Percentiles rank a stretch among this genome's conserved stretches.
Conservation (phyloP, 208 protist species). For the Vickermania ingenoplastis region DNA sequence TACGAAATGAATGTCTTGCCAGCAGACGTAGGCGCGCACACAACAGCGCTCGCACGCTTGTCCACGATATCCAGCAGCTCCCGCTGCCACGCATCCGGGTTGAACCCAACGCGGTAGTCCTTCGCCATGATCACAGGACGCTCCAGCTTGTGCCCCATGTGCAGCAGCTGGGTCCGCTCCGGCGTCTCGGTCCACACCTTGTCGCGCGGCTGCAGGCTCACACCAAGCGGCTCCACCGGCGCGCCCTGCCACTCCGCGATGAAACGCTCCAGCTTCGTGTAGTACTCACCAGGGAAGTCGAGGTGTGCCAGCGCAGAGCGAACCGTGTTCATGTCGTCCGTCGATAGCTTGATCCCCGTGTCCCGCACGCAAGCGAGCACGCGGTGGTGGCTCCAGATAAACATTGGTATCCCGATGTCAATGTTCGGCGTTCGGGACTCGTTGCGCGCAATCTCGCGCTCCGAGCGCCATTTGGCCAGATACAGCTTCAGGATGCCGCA, state of each 20-base stretch:
- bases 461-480: slow-evolving; percentile 64
- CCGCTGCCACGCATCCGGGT: slow-evolving; percentile 92
- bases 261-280: slow-evolving; percentile 59
- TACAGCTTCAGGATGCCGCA: slow-evolving; percentile 54
- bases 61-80: slow-evolving; percentile 94
- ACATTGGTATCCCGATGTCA: slow-evolving; percentile 54
- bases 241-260: slow-evolving; percentile 51
- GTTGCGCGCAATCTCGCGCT: slow-evolving; percentile 64
- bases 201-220: slow-evolving; percentile 34
- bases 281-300: slow-evolving; percentile 68
- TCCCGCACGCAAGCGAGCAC: slow-evolving; percentile 61
- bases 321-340: slow-evolving; percentile 59
- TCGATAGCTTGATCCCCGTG: slow-evolving; percentile 39
- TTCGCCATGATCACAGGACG: slow-evolving; percentile 54
- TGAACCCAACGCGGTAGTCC: slow-evolving; percentile 89
- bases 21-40: slow-evolving; percentile 93
- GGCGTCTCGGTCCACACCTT: slow-evolving; percentile 42
- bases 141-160: slow-evolving; percentile 88
- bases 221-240: too few relatives aligned
- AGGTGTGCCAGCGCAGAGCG: slow-evolving; percentile 66
- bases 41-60: slow-evolving; percentile 80
- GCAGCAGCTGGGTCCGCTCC: slow-evolving; percentile 75
- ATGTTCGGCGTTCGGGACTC: slow-evolving; percentile 43
- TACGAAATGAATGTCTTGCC: slow-evolving; percentile 96
- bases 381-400: slow-evolving; percentile 71